Percentiles rank a stretch among this genome's conserved stretches.
phyloP scores from a whole-genome alignment of 345 rosid species.

The Carallia brachiata region DNA sequence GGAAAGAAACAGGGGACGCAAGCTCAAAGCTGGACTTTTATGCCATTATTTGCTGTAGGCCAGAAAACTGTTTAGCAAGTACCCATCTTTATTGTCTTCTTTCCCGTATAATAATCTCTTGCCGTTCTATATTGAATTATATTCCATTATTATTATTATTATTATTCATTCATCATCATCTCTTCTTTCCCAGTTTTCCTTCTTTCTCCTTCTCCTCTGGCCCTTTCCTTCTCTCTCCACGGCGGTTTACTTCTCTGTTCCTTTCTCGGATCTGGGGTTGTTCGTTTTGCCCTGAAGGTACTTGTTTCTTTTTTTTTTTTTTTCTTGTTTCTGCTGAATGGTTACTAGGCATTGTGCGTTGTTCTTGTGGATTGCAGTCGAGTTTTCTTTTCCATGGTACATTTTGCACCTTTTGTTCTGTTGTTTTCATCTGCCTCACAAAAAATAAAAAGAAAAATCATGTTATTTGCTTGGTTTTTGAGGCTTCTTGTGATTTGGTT shows the following conservation, averaged over 20 bases:
- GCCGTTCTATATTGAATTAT: neutral
- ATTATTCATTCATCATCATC: too few relatives aligned
- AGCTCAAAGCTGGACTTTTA: neutral
- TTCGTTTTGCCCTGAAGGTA: constrained; percentile 13
- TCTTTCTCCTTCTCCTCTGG: constrained; percentile 6
- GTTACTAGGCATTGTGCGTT: neutral
- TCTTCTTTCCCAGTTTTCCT: neutral
- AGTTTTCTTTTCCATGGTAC: neutral
- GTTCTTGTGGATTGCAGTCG: neutral
- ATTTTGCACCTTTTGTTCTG: neutral
- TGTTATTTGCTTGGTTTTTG: constrained; percentile 11
- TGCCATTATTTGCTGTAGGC: neutral
- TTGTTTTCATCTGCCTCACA: neutral
- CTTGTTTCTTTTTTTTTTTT: neutral
- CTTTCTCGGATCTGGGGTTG: constrained; percentile 17
- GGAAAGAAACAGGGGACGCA: neutral
- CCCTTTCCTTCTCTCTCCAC: neutral
- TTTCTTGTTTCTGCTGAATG: neutral
- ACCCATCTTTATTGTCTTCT: neutral
- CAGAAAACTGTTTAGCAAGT: too few relatives aligned
- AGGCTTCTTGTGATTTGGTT: neutral
- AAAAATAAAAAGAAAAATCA: too few relatives aligned
- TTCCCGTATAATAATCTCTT: neutral
- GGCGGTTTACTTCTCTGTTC: neutral
- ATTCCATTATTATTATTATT: neutral